Conservation (phyloP, 2,329 filamentous ascomycete genomes). For the Aspergillus brunneoviolaceus region DNA sequence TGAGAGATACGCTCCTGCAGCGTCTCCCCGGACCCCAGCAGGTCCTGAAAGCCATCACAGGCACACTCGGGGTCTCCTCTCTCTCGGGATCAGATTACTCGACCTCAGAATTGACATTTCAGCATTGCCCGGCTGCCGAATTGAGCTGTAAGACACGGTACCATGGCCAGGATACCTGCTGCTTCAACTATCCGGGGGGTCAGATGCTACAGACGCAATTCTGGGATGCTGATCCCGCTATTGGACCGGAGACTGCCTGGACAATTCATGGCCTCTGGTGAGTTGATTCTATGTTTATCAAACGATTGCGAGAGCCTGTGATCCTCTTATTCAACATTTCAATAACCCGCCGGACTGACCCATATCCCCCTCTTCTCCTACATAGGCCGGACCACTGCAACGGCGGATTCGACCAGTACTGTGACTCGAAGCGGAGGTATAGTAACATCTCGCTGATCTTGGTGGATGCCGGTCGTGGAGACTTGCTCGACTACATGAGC, state of each 20-base stretch:
- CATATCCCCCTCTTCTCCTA: neutral
- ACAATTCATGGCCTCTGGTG: constrained; percentile 71
- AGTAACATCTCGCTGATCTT: constrained; percentile 66
- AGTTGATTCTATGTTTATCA: constrained; percentile 9
- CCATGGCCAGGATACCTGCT: constrained; percentile 64
- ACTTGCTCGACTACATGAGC: constrained; percentile 65
- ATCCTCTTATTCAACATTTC: neutral
- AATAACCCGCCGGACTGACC: neutral
- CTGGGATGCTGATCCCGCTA: constrained; percentile 67
- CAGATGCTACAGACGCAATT: constrained; percentile 74
- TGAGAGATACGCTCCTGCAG: constrained; percentile 16
- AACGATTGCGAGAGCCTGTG: neutral
- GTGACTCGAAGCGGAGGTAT: constrained; percentile 62
- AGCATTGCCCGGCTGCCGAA: constrained; percentile 37
- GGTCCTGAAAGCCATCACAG: constrained; percentile 34
- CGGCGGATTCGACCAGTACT: constrained; percentile 66
- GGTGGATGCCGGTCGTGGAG: constrained; percentile 52
- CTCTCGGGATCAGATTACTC: constrained; percentile 13
- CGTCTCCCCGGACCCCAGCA: constrained; percentile 36
- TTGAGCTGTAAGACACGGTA: constrained; percentile 66
- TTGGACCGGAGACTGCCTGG: constrained; percentile 69
- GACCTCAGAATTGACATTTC: constrained; percentile 14
- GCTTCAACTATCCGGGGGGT: constrained; percentile 71
- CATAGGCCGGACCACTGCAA: constrained; percentile 66
- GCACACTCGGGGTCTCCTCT: constrained; percentile 31